phyloP scores from a whole-genome alignment of 2,329 filamentous ascomycete species.

The Fusarium sp. region DNA sequence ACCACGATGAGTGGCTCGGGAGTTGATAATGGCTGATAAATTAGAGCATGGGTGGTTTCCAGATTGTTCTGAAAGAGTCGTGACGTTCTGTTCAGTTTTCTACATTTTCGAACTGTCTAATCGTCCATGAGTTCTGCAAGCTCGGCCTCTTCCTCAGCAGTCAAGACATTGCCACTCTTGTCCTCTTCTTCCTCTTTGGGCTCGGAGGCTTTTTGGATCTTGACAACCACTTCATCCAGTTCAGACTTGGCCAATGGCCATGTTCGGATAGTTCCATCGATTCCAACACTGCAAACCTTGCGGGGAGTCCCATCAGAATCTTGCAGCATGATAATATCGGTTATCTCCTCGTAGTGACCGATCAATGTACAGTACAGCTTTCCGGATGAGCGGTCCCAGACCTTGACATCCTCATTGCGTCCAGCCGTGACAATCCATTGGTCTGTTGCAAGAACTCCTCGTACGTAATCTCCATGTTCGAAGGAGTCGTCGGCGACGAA shows the following conservation, averaged over 20 bases:
- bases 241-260: constrained; percentile 79
- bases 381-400: constrained; percentile 83
- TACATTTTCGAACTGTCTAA: constrained; percentile 42
- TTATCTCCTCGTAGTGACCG: constrained; percentile 95
- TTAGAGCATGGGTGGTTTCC: neutral
- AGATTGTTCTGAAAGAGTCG: neutral
- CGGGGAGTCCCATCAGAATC: constrained; percentile 51
- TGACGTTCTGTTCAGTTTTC: neutral
- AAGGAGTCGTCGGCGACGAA: constrained; percentile 80
- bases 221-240: constrained; percentile 62
- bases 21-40: neutral
- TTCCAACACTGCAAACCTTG: constrained; percentile 81
- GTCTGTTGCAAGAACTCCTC: constrained; percentile 79
- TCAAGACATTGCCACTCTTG: constrained; percentile 67
- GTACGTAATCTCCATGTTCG: constrained; percentile 88
- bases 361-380: constrained; percentile 78
- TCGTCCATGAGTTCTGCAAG: constrained; percentile 91
- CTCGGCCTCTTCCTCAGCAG: constrained; percentile 91
- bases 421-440: constrained; percentile 89
- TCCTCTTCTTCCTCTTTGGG: constrained; percentile 62
- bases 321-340: constrained; percentile 74
- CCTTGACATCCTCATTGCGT: constrained; percentile 88
- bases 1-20: constrained; percentile 6
- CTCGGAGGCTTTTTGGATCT: constrained; percentile 59
- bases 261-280: constrained; percentile 86